phyloP scores from a whole-genome alignment of 2,329 filamentous ascomycete genomes.

The Geoglossum cookeanum region DNA sequence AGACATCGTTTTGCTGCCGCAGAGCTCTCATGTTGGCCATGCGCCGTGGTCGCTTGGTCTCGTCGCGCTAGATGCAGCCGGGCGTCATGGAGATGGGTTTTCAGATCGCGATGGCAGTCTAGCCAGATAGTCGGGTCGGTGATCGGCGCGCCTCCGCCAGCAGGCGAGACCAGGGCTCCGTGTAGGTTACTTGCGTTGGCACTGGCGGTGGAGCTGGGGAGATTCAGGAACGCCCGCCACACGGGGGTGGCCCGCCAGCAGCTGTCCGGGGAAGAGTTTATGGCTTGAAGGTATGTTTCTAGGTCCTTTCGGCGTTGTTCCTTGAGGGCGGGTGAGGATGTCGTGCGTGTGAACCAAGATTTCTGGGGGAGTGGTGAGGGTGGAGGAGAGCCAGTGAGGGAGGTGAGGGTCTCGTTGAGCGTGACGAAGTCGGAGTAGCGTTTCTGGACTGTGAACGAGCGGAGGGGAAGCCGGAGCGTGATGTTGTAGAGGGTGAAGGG shows the following conservation, averaged over 20 bases:
- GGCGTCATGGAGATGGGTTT: slow-evolving; percentile 48
- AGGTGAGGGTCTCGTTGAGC: slow-evolving; percentile 43
- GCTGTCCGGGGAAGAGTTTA: slow-evolving; percentile 53
- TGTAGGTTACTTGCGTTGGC: slow-evolving; percentile 27
- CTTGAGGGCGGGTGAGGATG: slow-evolving; percentile 48
- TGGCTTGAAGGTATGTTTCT: slow-evolving; percentile 51
- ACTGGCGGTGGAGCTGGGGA: slow-evolving; percentile 28
- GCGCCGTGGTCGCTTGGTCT: slow-evolving; percentile 40
- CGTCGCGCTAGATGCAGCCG: slow-evolving; percentile 45
- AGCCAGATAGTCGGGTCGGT: slow-evolving; percentile 53
- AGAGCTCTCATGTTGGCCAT: slow-evolving; percentile 46
- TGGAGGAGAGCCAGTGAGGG: slow-evolving; percentile 41
- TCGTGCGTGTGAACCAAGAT: slow-evolving; percentile 57
- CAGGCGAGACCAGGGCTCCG: slow-evolving; percentile 20
- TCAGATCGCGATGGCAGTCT: slow-evolving; percentile 56
- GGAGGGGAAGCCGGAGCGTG: slow-evolving; percentile 54
- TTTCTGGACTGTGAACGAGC: slow-evolving; percentile 57
- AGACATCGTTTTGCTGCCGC: slow-evolving; percentile 58
- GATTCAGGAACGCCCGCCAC: slow-evolving; percentile 56
- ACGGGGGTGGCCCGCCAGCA: slow-evolving; percentile 55
- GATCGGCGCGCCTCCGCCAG: slow-evolving; percentile 24
- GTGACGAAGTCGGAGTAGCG: slow-evolving; percentile 63
- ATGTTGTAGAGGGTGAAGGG: slow-evolving; percentile 64
- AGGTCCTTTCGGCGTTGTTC: slow-evolving; percentile 49
- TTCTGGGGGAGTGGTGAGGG: slow-evolving; percentile 52